phyloP scores from a whole-genome alignment of 139 green algal genomes.

The Chlorella sp. region DNA sequence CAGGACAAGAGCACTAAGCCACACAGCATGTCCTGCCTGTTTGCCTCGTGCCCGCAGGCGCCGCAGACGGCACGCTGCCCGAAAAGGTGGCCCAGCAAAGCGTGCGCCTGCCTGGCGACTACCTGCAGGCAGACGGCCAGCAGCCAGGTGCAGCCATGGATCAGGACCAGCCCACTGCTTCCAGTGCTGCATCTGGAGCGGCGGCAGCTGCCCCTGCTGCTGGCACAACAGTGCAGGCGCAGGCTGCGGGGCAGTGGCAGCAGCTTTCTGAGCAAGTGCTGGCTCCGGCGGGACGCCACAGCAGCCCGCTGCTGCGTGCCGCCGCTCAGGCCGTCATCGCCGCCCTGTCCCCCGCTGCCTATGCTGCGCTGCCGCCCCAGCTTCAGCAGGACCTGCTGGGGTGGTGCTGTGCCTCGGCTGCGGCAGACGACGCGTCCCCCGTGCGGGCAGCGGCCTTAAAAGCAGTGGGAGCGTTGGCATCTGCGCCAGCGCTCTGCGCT shows the following conservation, averaged over 20 bases:
- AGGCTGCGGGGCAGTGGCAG: constrained; percentile 35
- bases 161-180: neutral
- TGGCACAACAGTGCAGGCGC: neutral
- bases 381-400: constrained; percentile 23
- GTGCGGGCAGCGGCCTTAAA: constrained; percentile 53
- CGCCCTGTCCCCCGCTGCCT: constrained; percentile 20
- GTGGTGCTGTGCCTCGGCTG: neutral
- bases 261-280: constrained; percentile 42
- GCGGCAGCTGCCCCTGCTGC: neutral
- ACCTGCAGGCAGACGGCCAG: neutral
- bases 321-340: constrained; percentile 38
- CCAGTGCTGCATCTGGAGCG: constrained; percentile 36
- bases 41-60: neutral
- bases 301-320: constrained; percentile 52
- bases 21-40: neutral
- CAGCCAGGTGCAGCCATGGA: neutral
- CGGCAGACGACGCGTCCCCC: constrained; percentile 42
- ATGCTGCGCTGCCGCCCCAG: constrained; percentile 27
- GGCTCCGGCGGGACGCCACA: constrained; percentile 28
- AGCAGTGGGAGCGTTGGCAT: constrained; percentile 11
- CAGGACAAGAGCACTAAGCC: neutral
- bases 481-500: neutral
- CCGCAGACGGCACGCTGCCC: constrained; percentile 15
- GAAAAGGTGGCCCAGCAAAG: constrained; percentile 39
- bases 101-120: constrained; percentile 30